Base-by-base conservation (phyloP, 2,329 filamentous ascomycete genomes). In the Ophiostoma tasmaniense region DNA sequence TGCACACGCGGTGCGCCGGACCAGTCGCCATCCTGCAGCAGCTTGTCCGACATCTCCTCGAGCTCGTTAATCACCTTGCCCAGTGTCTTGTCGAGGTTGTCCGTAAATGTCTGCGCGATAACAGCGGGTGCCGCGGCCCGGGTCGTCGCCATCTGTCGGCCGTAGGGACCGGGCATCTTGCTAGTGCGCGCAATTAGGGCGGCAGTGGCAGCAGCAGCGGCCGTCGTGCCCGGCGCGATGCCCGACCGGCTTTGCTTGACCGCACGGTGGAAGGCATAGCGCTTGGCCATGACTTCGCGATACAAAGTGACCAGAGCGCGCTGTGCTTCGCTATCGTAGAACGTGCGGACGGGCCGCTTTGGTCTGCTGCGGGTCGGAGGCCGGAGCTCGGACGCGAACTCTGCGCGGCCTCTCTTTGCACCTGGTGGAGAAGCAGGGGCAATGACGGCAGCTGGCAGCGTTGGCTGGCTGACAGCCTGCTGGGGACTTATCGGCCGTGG, bases 11-110 rank as follows among this genome's bases (percentile, higher is more conserved):
- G 22, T 4, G 52, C 69, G 5, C 70, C 70, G 0, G 68, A 65
- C 68, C 69, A 72, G 69, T 73, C 71, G n/a, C 71, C 70, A 2
- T 69, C 69, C 39, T 71, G 72, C 39, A 73, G 61, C 52, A 72
- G 33, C 61, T 70, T 70, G 67, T 73, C 72, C 0, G 69, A 70
- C 70, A 73, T 66, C n/a, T 69, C 71, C 10, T 73, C 71, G 1
- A 73, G 70, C 67, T 72, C 72, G 7, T 50, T 42, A 52, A 71
- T 69, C 17, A 70, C 68, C 11, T 64, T 42, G 3, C 25, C 64
- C 5, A 73, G 67, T 1, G 68, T 70, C 35, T 65, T 69, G 68
- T 73, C 72, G n/a, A 73, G 66, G 17, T 17, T 37, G 0, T 71
- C 69, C 0, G 66, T 50, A 50, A 73, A 73, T 0, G 66, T 50